Conservation (phyloP, 148 eudicot genomes). For the Cornus controversa region DNA sequence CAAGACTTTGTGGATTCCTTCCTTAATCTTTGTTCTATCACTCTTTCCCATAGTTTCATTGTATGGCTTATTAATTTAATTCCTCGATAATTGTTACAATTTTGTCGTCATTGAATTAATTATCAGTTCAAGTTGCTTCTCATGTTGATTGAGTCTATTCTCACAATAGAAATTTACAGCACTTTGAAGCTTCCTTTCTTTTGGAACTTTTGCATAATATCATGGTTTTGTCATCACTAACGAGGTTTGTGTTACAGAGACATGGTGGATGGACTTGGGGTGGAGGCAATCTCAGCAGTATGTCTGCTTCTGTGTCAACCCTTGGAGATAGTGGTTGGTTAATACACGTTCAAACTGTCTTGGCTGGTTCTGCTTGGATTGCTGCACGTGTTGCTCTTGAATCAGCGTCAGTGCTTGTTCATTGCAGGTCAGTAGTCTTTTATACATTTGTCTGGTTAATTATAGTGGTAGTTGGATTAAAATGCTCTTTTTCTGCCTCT, state of each 20-base stretch:
- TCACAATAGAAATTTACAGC: neutral
- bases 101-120: no score
- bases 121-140: neutral
- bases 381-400: conserved; percentile 93
- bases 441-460: neutral
- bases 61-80: no score
- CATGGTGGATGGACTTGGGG: conserved; percentile 98
- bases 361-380: conserved; percentile 99
- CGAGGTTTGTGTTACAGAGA: conserved; percentile 50
- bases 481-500: neutral
- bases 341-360: conserved; percentile 88
- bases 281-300: conserved; percentile 95
- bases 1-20: no score
- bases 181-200: neutral
- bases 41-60: no score
- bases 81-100: no score
- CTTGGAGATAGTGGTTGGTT: conserved; percentile 98
- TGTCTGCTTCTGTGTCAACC: conserved; percentile 99
- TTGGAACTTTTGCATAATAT: neutral
- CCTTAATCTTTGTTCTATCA: no score
- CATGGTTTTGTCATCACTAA: conserved; percentile 12
- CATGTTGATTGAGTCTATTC: neutral
- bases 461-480: neutral
- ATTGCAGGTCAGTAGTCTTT: conserved; percentile 75
- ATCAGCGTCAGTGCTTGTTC: conserved; percentile 96